Conservation (phyloP, 306 rosid species). For the Rubus idaeus region DNA sequence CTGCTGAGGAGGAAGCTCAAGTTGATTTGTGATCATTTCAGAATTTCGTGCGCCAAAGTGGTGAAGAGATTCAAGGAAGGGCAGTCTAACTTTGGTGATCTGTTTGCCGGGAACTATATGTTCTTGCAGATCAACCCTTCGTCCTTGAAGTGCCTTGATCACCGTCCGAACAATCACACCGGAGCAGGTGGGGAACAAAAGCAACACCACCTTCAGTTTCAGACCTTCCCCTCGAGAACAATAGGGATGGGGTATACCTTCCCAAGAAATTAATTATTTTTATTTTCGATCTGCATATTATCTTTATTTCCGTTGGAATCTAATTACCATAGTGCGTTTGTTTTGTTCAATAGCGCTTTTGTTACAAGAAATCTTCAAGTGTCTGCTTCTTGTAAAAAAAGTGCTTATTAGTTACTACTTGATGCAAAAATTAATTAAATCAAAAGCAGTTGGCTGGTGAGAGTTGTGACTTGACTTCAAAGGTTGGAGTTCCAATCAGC, state of each 20-base stretch:
- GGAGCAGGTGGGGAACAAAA: not conserved
- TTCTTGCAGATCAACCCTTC: slow-evolving; percentile 69
- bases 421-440: too few species aligned
- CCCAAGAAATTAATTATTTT: not conserved
- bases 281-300: too few species aligned
- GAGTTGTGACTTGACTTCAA: too few species aligned
- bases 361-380: too few species aligned
- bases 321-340: too few species aligned
- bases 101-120: slow-evolving; percentile 83
- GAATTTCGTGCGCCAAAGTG: slow-evolving; percentile 40
- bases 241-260: not conserved
- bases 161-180: not conserved
- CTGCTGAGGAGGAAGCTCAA: slow-evolving; percentile 52
- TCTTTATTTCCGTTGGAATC: too few species aligned
- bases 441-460: too few species aligned
- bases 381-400: too few species aligned
- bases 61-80: slow-evolving; percentile 57
- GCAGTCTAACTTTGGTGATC: slow-evolving; percentile 63
- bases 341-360: too few species aligned
- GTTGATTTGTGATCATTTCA: slow-evolving; percentile 38
- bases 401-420: too few species aligned
- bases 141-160: slow-evolving; percentile 36
- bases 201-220: not conserved
- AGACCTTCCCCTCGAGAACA: not conserved
- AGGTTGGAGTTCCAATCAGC: too few species aligned